Evolutionary conservation across 768 basidiomycete genomes (phyloP).

Genomic region (Xerocomus spinulosus): DNA sequence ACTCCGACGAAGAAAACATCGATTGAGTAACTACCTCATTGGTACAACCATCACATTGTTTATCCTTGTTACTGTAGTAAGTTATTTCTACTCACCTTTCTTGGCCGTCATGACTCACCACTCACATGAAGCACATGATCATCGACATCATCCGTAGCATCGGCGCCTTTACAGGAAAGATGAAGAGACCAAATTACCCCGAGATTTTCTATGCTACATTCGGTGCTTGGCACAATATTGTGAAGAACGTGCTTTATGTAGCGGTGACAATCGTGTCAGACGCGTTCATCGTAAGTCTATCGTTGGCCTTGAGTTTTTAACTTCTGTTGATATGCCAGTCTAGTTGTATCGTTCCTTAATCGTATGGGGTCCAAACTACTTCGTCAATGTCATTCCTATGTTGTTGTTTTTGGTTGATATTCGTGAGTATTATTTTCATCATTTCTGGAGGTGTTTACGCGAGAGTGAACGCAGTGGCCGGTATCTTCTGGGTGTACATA

Average conservation of each 20-base stretch:
- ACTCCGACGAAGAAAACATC: not conserved
- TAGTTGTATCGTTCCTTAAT: conserved; percentile 1
- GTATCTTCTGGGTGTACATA: not conserved
- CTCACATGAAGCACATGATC: not conserved
- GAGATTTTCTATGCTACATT: not conserved
- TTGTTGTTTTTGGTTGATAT: not conserved
- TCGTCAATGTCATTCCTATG: not conserved
- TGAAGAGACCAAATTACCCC: not conserved
- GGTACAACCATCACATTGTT: not conserved
- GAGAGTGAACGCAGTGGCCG: not conserved
- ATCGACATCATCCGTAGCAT: not conserved
- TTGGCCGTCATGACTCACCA: not conserved
- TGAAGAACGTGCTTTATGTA: not conserved
- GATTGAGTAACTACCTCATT: not conserved
- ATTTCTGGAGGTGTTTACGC: not conserved
- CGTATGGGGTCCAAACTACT: not conserved
- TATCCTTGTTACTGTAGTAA: not conserved
- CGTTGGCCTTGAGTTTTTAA: not conserved
- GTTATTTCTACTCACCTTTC: not conserved
- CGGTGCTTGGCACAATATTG: not conserved
- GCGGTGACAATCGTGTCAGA: not conserved
- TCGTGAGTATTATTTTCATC: not conserved
- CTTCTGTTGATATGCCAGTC: not conserved
- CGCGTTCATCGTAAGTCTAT: not conserved
- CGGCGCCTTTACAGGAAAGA: not conserved